Base-by-base conservation (phyloP, 2,329 filamentous ascomycete species). In the Clarireedia hainanense region DNA sequence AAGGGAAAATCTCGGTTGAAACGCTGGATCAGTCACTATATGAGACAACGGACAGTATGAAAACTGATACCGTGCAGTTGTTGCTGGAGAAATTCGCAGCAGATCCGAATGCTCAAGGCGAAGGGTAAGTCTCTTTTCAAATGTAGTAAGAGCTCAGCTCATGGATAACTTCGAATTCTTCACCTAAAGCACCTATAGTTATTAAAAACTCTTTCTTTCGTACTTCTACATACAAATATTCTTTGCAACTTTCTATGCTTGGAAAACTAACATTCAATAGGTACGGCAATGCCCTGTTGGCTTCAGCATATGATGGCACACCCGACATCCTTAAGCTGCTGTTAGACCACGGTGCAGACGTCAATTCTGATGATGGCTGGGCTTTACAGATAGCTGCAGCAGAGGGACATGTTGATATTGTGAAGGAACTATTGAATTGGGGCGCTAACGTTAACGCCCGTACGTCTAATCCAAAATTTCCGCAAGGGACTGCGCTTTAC, bases 361-460 rank as follows among this genome's bases (percentile, higher is more conserved):
- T 47, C 14, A 47, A 47, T 42, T 42, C 15, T 3, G 15, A 42
- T 2, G 39, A 42, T 42, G 39, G 39, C 39, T 42, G 39, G 39
- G 39, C 47, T 27, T 34, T 55, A 50, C 52, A 55, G 34, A 43
- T 23, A 20, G 52, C 52, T 42, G 45, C 52, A 12, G 37, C 10
- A 12, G 40, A 40, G n/a, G 52, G 52, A 14, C 47, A 40, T 6
- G n/a, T 55, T 37, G 43, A 55, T 14, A 45, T 55, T 15, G 45
- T 49, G 15, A 37, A 50, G 24, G 47, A 45, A 24, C 24, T 55
- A 15, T 39, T 55, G 10, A 43, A 42, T 34, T 40, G 30, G 14
- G 46, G 46, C 23, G 52, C 52, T 17, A 27, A 30, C 30, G 49
- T 55, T 17, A 40, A 55, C 17, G 47, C 39, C 15, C 17, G 39